A percentile compares a stretch with the other conserved stretches of the same genome.
Conservation (phyloP, 2,329 filamentous ascomycete species). For the Colletotrichum gigasporum region DNA sequence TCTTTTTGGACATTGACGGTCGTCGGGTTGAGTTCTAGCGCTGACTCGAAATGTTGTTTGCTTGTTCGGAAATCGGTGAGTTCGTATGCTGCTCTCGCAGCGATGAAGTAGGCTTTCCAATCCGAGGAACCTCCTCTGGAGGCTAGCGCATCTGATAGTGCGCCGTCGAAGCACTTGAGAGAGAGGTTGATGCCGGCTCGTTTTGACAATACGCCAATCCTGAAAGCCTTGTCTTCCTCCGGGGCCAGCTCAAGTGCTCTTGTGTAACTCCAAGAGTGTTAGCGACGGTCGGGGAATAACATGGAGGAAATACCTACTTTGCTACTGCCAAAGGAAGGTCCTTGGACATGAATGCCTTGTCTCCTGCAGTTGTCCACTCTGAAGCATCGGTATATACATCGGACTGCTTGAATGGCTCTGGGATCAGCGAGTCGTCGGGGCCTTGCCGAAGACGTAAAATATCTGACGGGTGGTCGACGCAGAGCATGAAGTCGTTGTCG, state of each 20-base stretch:
- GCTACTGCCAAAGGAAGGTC: slow-evolving; percentile 43
- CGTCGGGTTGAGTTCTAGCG: slow-evolving; percentile 35
- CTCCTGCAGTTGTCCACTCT: slow-evolving; percentile 33
- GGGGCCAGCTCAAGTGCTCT: slow-evolving; percentile 41
- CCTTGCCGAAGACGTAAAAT: slow-evolving; percentile 38
- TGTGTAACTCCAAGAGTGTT: slow-evolving; percentile 39
- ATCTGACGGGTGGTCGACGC: slow-evolving; percentile 47
- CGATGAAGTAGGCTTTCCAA: slow-evolving; percentile 45
- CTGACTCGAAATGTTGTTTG: slow-evolving; percentile 37
- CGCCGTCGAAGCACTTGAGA: slow-evolving; percentile 43
- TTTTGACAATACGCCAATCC: slow-evolving; percentile 39
- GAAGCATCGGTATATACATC: slow-evolving; percentile 16
- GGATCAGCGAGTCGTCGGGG: slow-evolving; percentile 35
- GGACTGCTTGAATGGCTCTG: slow-evolving; percentile 15
- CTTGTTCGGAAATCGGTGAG: slow-evolving; percentile 41
- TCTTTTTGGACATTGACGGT: slow-evolving; percentile 34
- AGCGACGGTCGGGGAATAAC: neutral
- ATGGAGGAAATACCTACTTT: slow-evolving; percentile 36
- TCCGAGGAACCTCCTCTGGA: slow-evolving; percentile 36
- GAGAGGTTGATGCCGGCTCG: slow-evolving; percentile 43
- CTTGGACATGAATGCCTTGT: slow-evolving; percentile 38
- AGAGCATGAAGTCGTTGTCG: slow-evolving; percentile 43
- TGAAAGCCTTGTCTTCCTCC: slow-evolving; percentile 32
- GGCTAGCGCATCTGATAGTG: slow-evolving; percentile 43
- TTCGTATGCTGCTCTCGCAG: slow-evolving; percentile 45